Percentiles rank a stretch among this genome's conserved stretches.
Evolutionary conservation across 352 stramenopile genomes (phyloP).

Genomic region (Aphanomyces cochlioides): DNA sequence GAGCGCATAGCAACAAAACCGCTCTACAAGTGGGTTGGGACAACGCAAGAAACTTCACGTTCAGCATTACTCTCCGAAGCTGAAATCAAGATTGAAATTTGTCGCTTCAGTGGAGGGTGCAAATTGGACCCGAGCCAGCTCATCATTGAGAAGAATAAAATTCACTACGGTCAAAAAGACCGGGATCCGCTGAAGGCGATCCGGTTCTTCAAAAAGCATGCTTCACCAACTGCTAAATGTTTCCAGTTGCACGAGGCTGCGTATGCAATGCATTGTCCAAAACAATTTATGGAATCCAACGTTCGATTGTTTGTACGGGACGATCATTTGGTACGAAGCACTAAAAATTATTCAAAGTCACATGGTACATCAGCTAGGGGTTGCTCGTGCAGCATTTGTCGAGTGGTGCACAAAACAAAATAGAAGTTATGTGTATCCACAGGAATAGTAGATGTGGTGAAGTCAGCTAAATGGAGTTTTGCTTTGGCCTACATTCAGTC

Average conservation of each 20-base stretch:
- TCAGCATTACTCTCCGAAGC: constrained; percentile 46
- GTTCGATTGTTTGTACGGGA: constrained; percentile 63
- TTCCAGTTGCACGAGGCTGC: constrained; percentile 49
- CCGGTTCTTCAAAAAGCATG: constrained; percentile 77
- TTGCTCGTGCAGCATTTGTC: constrained; percentile 1
- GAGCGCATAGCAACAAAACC: constrained; percentile 60
- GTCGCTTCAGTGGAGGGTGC: constrained; percentile 40
- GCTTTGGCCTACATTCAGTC: not conserved
- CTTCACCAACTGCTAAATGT: constrained; percentile 43
- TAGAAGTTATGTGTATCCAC: not conserved
- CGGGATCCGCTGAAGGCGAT: constrained; percentile 65
- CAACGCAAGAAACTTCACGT: constrained; percentile 49
- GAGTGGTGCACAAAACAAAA: not conserved
- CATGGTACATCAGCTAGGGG: not conserved
- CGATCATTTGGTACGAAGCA: not conserved
- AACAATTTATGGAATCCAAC: constrained; percentile 59
- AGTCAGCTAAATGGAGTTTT: not conserved
- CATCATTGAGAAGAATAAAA: constrained; percentile 73
- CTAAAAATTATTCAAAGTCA: too few species aligned
- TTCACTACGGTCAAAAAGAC: constrained; percentile 80
- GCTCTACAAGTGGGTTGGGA: constrained; percentile 76
- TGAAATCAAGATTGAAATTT: constrained; percentile 57
- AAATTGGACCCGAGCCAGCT: constrained; percentile 47
- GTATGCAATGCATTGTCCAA: constrained; percentile 66
- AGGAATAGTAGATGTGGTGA: not conserved